phyloP scores from a whole-genome alignment of 2,329 filamentous ascomycete species.

The Sphaerostilbella broomeana region DNA sequence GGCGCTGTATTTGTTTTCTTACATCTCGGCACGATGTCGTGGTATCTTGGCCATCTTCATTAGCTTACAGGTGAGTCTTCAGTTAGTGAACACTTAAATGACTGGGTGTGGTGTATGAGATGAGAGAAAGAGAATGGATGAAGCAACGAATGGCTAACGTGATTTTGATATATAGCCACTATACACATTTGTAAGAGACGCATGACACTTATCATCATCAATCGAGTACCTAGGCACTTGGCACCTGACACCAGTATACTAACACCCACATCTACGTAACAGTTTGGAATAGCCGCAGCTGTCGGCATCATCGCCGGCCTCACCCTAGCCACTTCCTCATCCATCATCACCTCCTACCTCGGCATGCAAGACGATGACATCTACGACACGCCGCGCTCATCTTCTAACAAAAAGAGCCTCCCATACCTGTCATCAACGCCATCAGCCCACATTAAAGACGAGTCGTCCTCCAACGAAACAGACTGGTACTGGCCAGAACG shows the following conservation, averaged over 20 bases:
- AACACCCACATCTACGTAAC: not conserved
- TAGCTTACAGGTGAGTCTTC: slow-evolving; percentile 30
- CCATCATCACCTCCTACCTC: slow-evolving; percentile 46
- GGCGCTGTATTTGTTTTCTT: slow-evolving; percentile 28
- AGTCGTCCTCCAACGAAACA: slow-evolving; percentile 27
- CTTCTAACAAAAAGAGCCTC: slow-evolving; percentile 12
- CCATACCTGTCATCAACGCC: slow-evolving; percentile 14
- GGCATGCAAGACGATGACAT: slow-evolving; percentile 31
- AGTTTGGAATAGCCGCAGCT: slow-evolving; percentile 59
- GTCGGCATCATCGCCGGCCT: slow-evolving; percentile 60
- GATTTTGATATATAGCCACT: slow-evolving; percentile 27
- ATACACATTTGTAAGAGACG: slow-evolving; percentile 36
- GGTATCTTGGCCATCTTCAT: slow-evolving; percentile 23
- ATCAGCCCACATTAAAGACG: slow-evolving; percentile 15
- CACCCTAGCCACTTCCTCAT: slow-evolving; percentile 50
- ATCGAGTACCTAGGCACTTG: too few relatives aligned
- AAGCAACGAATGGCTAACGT: slow-evolving; percentile 1
- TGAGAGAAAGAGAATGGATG: not conserved
- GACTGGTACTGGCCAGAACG: slow-evolving; percentile 35
- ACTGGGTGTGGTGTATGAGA: too few relatives aligned
- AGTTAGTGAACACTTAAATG: too few relatives aligned
- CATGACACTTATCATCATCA: too few relatives aligned
- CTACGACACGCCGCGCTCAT: slow-evolving; percentile 7
- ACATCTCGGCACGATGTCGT: slow-evolving; percentile 18
- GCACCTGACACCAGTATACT: not conserved